These are phyloP conservation scores for Tricholomella constricta DNA, from an alignment of 768 basidiomycete species.

Conservation along the genomic window DNA sequence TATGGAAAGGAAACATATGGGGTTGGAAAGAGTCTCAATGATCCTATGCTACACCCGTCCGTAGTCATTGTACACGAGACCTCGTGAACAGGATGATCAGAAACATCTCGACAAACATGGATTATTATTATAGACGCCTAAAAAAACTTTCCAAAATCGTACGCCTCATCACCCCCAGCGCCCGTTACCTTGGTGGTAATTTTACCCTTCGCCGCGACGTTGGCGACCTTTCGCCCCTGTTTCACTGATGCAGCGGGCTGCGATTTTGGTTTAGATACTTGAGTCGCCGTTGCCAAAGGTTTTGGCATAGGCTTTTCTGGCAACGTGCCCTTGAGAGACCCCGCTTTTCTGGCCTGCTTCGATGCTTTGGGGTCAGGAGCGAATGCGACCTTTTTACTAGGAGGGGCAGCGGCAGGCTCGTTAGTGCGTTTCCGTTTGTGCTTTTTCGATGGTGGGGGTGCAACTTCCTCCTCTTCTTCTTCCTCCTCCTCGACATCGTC, in stretches of 20 bases:
- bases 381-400: conserved; percentile 59
- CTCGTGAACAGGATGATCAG: too few relatives aligned
- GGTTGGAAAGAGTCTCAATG: too few relatives aligned
- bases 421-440: conserved; percentile 49
- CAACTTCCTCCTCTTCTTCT: conserved; percentile 38
- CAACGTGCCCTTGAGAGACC: conserved; percentile 10
- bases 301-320: conserved; percentile 23
- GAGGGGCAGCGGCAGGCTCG: conserved; percentile 29
- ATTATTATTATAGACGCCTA: conserved; percentile 7
- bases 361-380: conserved; percentile 30
- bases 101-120: background rate
- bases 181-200: conserved; percentile 18
- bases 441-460: conserved; percentile 34
- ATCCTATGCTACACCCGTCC: too few relatives aligned
- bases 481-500: conserved; percentile 41
- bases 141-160: conserved; percentile 58
- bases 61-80: too few relatives aligned
- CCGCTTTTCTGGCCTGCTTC: conserved; percentile 20
- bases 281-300: conserved; percentile 28
- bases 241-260: conserved; percentile 21
- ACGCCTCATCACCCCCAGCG: conserved; percentile 38
- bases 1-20: too few relatives aligned
- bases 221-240: conserved; percentile 31
- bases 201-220: conserved; percentile 27
- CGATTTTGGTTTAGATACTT: conserved; percentile 18